Conservation (phyloP, 345 rosid species). For the Cochlearia excelsa region DNA sequence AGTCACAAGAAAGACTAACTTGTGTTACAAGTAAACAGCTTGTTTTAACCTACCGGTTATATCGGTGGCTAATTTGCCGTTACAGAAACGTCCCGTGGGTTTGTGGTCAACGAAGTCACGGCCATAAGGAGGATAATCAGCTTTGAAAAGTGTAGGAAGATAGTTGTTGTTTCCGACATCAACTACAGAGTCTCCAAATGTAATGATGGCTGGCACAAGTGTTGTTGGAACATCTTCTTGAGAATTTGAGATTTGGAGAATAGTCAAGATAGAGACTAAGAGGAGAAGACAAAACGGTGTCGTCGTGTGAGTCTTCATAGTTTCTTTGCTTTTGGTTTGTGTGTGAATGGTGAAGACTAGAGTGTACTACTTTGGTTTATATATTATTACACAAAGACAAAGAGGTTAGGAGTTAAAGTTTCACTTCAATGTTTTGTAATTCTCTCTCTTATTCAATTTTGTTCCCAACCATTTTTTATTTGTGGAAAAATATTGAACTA, state of each 20-base stretch:
- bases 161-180: constrained; percentile 95
- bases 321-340: constrained; percentile 10
- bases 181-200: constrained; percentile 84
- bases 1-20: constrained; percentile 12
- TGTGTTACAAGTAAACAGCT: constrained; percentile 18
- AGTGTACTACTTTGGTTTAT: constrained; percentile 15
- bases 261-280: constrained; percentile 17
- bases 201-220: constrained; percentile 68
- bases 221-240: constrained; percentile 43
- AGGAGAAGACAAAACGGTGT: constrained; percentile 14
- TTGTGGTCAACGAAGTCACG: constrained; percentile 64
- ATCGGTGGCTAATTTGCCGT: constrained; percentile 90
- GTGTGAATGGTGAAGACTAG: constrained; percentile 22
- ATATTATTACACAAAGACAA: constrained; percentile 9
- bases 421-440: constrained; percentile 25
- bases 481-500: constrained; percentile 22
- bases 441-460: constrained; percentile 24
- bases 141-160: constrained; percentile 71
- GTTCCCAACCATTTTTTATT: constrained; percentile 24
- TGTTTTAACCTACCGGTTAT: constrained; percentile 51
- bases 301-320: constrained; percentile 24
- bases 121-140: constrained; percentile 91
- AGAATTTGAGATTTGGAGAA: constrained; percentile 7
- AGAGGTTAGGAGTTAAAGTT: constrained; percentile 19
- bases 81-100: constrained; percentile 90